Evolutionary conservation across 176 grass and related monocot species (phyloP).

Genomic region (Microstegium vimineum): DNA sequence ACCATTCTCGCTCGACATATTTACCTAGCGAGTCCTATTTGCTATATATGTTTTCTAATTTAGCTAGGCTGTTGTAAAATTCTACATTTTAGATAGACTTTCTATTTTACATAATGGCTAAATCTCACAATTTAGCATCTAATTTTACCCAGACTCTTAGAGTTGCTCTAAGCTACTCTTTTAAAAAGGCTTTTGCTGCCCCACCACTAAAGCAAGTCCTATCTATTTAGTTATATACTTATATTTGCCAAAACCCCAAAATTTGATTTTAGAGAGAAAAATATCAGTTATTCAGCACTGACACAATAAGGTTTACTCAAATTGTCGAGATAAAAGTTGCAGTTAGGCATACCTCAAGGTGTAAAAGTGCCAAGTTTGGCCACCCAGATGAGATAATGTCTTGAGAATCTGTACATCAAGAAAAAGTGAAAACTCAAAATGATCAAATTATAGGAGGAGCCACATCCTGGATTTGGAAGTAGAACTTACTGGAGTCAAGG

Average conservation of each 20-base stretch:
- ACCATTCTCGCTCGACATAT: no score
- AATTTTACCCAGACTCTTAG: no score
- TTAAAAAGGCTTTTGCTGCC: neutral
- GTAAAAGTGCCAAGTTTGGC: slow-evolving; percentile 59
- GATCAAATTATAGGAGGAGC: neutral
- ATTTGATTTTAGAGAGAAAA: neutral
- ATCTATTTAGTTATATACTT: neutral
- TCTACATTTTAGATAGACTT: no score
- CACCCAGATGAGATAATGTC: slow-evolving; percentile 65
- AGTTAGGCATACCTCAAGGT: slow-evolving; percentile 52
- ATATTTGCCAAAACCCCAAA: neutral
- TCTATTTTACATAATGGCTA: no score
- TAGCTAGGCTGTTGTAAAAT: no score
- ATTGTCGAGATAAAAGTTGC: neutral
- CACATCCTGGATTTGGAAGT: neutral
- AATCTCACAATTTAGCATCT: no score
- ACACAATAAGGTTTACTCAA: neutral
- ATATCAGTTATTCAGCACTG: neutral
- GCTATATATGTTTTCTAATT: no score
- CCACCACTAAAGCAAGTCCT: neutral
- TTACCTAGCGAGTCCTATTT: no score
- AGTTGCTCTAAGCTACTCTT: neutral
- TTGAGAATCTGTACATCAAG: slow-evolving; percentile 41
- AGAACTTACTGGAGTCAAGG: slow-evolving; percentile 63
- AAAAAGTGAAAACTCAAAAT: neutral